Evolutionary conservation across 139 green algal species (phyloP).

Genomic region (Picochlorum sp.): DNA sequence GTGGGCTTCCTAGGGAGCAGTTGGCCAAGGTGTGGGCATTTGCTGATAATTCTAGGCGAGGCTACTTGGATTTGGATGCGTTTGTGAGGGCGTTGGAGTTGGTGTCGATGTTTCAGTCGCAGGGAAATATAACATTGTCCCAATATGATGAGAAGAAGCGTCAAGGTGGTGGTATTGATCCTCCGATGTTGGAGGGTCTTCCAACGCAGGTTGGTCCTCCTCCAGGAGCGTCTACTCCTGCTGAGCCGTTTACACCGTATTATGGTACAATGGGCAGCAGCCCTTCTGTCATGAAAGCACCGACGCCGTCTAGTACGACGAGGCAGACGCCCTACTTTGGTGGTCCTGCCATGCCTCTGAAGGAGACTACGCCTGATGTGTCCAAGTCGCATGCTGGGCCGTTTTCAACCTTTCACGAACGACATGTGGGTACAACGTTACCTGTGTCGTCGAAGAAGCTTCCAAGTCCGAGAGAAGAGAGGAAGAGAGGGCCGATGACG

Average conservation of each 20-base stretch:
- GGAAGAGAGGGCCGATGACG: constrained; percentile 26
- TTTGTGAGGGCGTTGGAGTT: constrained; percentile 61
- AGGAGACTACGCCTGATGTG: background rate
- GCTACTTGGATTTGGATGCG: constrained; percentile 66
- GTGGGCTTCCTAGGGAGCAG: constrained; percentile 55
- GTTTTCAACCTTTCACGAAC: background rate
- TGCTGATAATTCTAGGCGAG: constrained; percentile 45
- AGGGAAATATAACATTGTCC: constrained; percentile 23
- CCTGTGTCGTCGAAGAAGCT: too few species aligned
- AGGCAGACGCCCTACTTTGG: constrained; percentile 6
- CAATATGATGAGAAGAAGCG: constrained; percentile 8
- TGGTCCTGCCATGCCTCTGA: constrained; percentile 5
- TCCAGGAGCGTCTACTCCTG: background rate
- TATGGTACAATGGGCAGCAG: background rate
- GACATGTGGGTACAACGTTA: background rate
- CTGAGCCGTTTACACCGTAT: background rate
- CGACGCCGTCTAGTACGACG: background rate
- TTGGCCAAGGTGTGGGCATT: constrained; percentile 62
- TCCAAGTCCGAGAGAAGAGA: background rate
- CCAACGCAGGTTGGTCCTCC: constrained; percentile 2
- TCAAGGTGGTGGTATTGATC: constrained; percentile 5
- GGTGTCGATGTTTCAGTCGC: constrained; percentile 33
- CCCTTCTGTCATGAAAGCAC: background rate
- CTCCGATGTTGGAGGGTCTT: constrained; percentile 16
- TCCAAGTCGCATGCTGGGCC: background rate